Evolutionary conservation across 2,329 filamentous ascomycete genomes (phyloP), one percentile per base, ranked within the genome.

Genomic region (Leptographium radiaticola): DNA sequence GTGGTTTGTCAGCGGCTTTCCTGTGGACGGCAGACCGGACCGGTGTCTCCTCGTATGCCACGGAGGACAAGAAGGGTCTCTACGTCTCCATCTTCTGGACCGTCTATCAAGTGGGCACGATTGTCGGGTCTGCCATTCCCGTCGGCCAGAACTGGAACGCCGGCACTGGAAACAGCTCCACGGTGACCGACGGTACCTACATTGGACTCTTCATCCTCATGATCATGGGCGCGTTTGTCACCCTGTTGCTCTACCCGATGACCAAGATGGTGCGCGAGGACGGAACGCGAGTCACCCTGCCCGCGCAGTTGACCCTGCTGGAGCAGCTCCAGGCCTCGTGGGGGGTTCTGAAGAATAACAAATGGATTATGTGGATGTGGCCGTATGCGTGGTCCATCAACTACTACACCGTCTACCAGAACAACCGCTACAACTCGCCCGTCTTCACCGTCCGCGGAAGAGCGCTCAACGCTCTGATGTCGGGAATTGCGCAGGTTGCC

Each of bases 201-300:
- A 52, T 60, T 30, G 61, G 59, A 49, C 60, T 64, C 50, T 57
- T 64, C 47, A 56, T 64, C 39, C 61, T 63, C 49, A 59, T 60
- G 58, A 50, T 60, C 20, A 53, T 56, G 1, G 53, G 59, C n/a
- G 55, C 59, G 12, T 36, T 56, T 8, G 48, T 57, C 18, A 56
- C 56, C 44, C 58, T 59, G 49, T 51, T 62, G 5, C 51, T 62
- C 33, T 54, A 56, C 1, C 53, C 59, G 11, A 45, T 43, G 33
- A 51, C 60, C 48, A 13, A 39, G 7, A 53, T 56, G 6, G 18
- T 53, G 4, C 55, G 55, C 45, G 44, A 47, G 12, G 52, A 56
- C 42, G 55, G 55, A 7, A 18, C 54, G 30, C 54, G 46, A 4
- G 54, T 55, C 20, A 39, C 16, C 4, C 42, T 20, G 8, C 16